Conservation (phyloP, 2,329 filamentous ascomycete species). For the Ceratocystis albifundus region DNA sequence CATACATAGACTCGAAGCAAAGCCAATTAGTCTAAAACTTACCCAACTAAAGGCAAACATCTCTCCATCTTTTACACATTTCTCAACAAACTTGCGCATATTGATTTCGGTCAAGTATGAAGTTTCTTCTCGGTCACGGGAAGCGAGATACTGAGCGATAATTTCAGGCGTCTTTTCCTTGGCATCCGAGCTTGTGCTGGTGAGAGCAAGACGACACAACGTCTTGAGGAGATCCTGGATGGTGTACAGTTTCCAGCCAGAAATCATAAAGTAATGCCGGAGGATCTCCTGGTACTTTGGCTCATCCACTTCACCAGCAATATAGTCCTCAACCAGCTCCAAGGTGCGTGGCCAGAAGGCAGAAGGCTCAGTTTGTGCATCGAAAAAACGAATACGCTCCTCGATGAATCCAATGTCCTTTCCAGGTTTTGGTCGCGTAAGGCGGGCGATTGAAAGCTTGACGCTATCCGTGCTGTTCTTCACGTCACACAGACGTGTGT, state of each 20-base stretch:
- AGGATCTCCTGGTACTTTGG: conserved; percentile 78
- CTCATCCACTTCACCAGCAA: conserved; percentile 72
- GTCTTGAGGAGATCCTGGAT: conserved; percentile 79
- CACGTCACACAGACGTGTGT: conserved; percentile 69
- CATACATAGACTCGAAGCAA: not conserved
- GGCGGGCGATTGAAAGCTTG: conserved; percentile 58
- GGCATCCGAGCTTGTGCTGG: conserved; percentile 72
- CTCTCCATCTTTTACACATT: conserved; percentile 83
- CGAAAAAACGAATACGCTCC: conserved; percentile 67
- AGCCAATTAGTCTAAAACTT: conserved; percentile 36
- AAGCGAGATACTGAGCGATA: conserved; percentile 72
- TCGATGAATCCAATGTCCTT: conserved; percentile 73
- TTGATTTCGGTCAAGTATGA: conserved; percentile 84
- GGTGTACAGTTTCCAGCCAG: conserved; percentile 87
- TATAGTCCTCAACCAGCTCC: conserved; percentile 73
- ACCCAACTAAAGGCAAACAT: conserved; percentile 85
- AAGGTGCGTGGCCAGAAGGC: conserved; percentile 79
- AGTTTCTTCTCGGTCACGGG: conserved; percentile 70
- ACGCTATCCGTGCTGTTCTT: conserved; percentile 70
- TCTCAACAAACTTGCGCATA: conserved; percentile 83
- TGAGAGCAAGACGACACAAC: conserved; percentile 66
- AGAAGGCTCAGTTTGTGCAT: conserved; percentile 41
- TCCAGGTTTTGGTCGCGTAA: conserved; percentile 66
- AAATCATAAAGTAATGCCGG: conserved; percentile 79
- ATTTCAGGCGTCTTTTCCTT: conserved; percentile 94